Evolutionary conservation across 2,329 filamentous ascomycete species (phyloP).

Genomic region (Zasmidium cellare): DNA sequence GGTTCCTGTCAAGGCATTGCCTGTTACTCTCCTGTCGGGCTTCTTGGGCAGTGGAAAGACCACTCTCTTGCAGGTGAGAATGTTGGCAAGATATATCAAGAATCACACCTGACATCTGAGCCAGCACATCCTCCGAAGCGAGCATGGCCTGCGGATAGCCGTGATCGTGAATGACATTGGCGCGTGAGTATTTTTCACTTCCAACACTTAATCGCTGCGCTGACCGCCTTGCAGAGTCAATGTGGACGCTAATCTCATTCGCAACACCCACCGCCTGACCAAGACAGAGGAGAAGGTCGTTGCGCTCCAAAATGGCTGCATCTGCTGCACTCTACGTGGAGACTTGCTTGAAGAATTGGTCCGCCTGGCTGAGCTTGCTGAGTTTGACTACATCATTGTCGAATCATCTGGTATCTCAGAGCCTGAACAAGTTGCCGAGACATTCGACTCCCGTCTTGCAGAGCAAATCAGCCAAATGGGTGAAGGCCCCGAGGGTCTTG

Average conservation of each 20-base stretch:
- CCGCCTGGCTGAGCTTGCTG: constrained; percentile 59
- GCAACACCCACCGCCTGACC: constrained; percentile 31
- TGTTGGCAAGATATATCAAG: neutral
- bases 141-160: constrained; percentile 68
- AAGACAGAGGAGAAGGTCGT: constrained; percentile 37
- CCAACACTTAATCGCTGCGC: neutral
- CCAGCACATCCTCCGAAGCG: constrained; percentile 65
- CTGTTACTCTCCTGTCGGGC: constrained; percentile 62
- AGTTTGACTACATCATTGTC: constrained; percentile 71
- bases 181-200: constrained; percentile 19
- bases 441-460: constrained; percentile 61
- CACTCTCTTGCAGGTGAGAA: constrained; percentile 39
- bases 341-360: constrained; percentile 71
- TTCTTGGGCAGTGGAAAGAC: constrained; percentile 70
- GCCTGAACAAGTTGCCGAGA: constrained; percentile 73
- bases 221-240: constrained; percentile 25
- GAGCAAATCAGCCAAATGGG: constrained; percentile 35
- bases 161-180: constrained; percentile 73
- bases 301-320: constrained; percentile 57
- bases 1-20: constrained; percentile 42
- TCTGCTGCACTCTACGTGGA: constrained; percentile 72
- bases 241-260: constrained; percentile 34
- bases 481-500: constrained; percentile 24
- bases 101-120: constrained; percentile 50
- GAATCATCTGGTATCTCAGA: constrained; percentile 73